Conservation (phyloP, 2,329 filamentous ascomycete species). For the Apiospora arundinis region DNA sequence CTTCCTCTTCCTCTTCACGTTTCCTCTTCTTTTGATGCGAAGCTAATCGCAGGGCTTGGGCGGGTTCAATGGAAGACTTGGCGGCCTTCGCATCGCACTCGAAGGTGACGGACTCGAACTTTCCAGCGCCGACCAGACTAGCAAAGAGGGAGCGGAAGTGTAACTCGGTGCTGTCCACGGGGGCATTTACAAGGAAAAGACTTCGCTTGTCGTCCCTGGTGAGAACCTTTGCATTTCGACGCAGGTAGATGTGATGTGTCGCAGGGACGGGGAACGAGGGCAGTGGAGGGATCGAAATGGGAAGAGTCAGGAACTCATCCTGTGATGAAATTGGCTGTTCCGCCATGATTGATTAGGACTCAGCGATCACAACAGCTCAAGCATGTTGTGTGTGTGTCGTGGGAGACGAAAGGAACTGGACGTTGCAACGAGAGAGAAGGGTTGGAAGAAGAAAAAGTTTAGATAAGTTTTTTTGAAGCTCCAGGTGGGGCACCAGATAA, state of each 20-base stretch:
- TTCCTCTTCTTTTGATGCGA: slow-evolving; percentile 59
- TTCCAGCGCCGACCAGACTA: slow-evolving; percentile 74
- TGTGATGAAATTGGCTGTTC: slow-evolving; percentile 45
- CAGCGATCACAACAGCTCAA: slow-evolving; percentile 18
- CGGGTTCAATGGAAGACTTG: slow-evolving; percentile 51
- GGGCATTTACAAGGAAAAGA: slow-evolving; percentile 90
- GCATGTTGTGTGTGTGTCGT: slow-evolving; percentile 18
- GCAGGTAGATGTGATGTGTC: slow-evolving; percentile 86
- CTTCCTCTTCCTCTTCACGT: slow-evolving; percentile 41
- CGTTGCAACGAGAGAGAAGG: not conserved
- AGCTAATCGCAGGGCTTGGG: slow-evolving; percentile 47
- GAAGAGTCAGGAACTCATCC: slow-evolving; percentile 72
- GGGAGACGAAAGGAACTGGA: slow-evolving; percentile 3
- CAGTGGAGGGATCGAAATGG: slow-evolving; percentile 69
- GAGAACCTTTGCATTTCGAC: slow-evolving; percentile 78
- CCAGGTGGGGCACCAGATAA: not conserved
- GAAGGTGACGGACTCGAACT: slow-evolving; percentile 81
- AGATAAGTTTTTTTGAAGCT: slow-evolving; percentile 14
- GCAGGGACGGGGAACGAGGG: slow-evolving; percentile 66
- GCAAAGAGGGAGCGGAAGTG: slow-evolving; percentile 80
- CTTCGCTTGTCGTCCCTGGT: slow-evolving; percentile 77
- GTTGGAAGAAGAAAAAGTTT: slow-evolving; percentile 9
- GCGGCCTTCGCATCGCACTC: slow-evolving; percentile 61
- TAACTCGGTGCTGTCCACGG: slow-evolving; percentile 78
- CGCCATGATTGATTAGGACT: slow-evolving; percentile 38